Conservation (phyloP, 345 rosid species). For the Hirschfeldia incana region DNA sequence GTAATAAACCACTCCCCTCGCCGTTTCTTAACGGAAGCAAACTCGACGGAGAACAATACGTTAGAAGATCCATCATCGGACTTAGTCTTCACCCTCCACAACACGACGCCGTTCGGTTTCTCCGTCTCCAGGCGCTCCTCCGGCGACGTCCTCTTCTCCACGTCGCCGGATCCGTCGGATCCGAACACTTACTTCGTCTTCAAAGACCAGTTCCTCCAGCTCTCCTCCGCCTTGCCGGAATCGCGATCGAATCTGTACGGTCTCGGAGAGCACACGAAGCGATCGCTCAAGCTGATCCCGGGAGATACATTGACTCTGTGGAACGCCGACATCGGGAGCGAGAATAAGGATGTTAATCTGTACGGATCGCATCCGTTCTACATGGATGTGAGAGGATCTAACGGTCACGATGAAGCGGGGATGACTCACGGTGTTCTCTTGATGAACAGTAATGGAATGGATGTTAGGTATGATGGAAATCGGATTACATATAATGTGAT, state of each 20-base stretch:
- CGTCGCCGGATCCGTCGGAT: slow-evolving; percentile 41
- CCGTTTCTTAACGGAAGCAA: slow-evolving; percentile 11
- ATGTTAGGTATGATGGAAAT: slow-evolving; percentile 52
- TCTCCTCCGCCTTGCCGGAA: slow-evolving; percentile 57
- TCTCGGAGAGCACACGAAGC: slow-evolving; percentile 76
- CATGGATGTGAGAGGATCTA: slow-evolving; percentile 55
- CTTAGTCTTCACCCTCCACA: slow-evolving; percentile 57
- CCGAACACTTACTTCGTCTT: slow-evolving; percentile 48
- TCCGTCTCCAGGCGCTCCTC: slow-evolving; percentile 56
- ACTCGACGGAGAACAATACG: slow-evolving; percentile 1
- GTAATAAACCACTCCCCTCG: slow-evolving; percentile 15
- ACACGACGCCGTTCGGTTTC: slow-evolving; percentile 64
- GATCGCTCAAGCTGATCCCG: slow-evolving; percentile 44
- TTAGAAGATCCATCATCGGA: slow-evolving; percentile 46
- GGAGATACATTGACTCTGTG: slow-evolving; percentile 53
- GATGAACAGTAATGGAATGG: slow-evolving; percentile 77
- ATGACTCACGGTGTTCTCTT: slow-evolving; percentile 62
- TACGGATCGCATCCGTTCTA: slow-evolving; percentile 84
- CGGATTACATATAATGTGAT: slow-evolving; percentile 61
- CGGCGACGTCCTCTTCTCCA: slow-evolving; percentile 64
- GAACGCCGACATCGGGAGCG: slow-evolving; percentile 54
- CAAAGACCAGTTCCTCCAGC: slow-evolving; percentile 75
- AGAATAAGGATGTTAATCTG: slow-evolving; percentile 48
- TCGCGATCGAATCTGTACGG: slow-evolving; percentile 60
- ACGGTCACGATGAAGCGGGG: slow-evolving; percentile 47